phyloP scores from a whole-genome alignment of 225 moss, liverwort and hornwort species.

The Marchantia polymorpha region DNA sequence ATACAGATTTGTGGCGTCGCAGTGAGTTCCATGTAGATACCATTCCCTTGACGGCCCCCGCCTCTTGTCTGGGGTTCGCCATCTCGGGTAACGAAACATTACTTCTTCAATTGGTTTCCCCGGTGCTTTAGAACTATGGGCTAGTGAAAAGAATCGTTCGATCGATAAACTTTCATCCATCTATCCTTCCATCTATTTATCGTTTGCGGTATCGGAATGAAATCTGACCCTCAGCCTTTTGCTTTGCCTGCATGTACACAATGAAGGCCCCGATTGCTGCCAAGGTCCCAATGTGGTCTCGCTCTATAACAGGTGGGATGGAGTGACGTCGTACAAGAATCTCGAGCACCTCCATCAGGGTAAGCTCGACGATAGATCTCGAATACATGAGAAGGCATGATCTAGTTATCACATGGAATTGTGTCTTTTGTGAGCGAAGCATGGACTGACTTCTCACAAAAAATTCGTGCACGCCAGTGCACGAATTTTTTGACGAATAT shows the following conservation, averaged over 20 bases:
- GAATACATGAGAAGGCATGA: no score
- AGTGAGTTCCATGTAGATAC: constrained; percentile 3
- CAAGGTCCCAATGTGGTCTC: constrained; percentile 54
- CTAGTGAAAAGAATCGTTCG: no score
- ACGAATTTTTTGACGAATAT: no score
- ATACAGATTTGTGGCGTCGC: neutral
- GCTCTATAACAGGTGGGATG: no score
- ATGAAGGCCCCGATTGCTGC: constrained; percentile 74
- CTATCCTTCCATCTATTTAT: no score
- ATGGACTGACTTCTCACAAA: no score
- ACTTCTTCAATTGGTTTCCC: no score
- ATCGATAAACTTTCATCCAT: no score
- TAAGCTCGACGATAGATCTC: constrained; percentile 14
- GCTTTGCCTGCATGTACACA: neutral
- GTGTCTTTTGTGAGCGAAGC: no score
- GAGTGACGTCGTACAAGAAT: constrained; percentile 75
- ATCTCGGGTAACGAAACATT: constrained; percentile 17
- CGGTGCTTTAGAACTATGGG: no score
- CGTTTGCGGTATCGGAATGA: neutral
- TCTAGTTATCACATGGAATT: no score
- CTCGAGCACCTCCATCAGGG: constrained; percentile 68
- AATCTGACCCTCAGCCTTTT: neutral
- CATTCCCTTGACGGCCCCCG: neutral
- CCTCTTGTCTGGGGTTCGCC: neutral
- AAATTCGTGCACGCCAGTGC: no score